phyloP scores from a whole-genome alignment of 441 rosid genomes.

The Pelargonium australe region DNA sequence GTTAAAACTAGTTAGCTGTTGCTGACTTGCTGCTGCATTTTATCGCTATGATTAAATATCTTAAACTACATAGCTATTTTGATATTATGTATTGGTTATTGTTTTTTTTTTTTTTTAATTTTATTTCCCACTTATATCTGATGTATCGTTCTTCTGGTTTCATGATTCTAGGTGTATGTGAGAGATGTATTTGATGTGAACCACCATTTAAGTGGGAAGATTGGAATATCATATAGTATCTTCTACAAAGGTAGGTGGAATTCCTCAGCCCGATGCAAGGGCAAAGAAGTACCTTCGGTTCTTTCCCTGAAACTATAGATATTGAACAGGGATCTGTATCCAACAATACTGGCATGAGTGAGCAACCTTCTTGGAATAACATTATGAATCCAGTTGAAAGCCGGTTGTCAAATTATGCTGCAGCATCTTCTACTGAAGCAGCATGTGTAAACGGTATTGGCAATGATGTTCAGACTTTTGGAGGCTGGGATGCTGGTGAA shows the following conservation, averaged over 20 bases:
- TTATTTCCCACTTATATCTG: constrained; percentile 18
- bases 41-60: background rate
- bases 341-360: constrained; percentile 28
- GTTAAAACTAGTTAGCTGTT: background rate
- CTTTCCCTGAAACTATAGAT: constrained; percentile 43
- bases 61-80: background rate
- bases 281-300: constrained; percentile 37
- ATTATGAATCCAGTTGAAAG: constrained; percentile 41
- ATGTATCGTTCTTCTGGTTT: constrained; percentile 16
- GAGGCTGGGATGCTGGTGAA: constrained; percentile 61
- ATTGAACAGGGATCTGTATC: constrained; percentile 43
- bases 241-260: constrained; percentile 23
- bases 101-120: constrained; percentile 11
- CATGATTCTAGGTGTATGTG: constrained; percentile 28
- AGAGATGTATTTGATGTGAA: constrained; percentile 14
- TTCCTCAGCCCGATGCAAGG: constrained; percentile 51
- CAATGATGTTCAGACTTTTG: constrained; percentile 36
- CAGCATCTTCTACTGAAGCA: constrained; percentile 36
- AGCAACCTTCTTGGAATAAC: constrained; percentile 35
- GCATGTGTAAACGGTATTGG: constrained; percentile 30
- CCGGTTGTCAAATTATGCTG: constrained; percentile 33
- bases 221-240: constrained; percentile 19
- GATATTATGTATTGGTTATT: background rate
- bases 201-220: constrained; percentile 8
- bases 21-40: background rate